Conservation (phyloP, 148 eudicot species). For the Vaccinium corymbosum region DNA sequence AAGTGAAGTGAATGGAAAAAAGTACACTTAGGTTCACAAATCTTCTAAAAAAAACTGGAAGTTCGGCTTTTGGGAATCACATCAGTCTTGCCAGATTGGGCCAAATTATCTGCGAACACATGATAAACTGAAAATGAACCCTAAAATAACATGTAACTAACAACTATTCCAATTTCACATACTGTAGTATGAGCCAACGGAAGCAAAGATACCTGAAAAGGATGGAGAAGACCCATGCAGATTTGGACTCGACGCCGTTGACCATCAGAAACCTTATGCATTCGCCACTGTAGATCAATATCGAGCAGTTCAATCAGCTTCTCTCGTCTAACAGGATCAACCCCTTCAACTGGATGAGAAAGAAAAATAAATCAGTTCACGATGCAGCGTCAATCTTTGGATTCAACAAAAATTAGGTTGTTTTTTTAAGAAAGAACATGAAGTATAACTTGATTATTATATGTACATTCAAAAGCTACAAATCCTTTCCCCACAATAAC, state of each 20-base stretch:
- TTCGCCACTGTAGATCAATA: conserved; percentile 87
- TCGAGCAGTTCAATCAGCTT: conserved; percentile 79
- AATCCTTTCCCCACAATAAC: neutral
- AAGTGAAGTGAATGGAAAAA: neutral
- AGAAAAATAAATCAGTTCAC: conserved; percentile 6
- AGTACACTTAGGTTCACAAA: neutral
- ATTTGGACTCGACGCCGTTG: conserved; percentile 95
- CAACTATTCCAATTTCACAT: neutral
- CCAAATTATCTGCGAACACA: neutral
- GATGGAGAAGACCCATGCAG: conserved; percentile 96
- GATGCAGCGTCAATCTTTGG: neutral
- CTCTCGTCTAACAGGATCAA: conserved; percentile 79
- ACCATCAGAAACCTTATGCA: conserved; percentile 99
- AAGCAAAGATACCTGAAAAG: conserved; percentile 59
- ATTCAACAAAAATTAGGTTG: conserved; percentile 6
- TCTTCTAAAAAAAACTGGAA: neutral
- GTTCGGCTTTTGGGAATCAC: neutral
- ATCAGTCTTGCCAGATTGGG: neutral
- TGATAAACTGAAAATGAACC: neutral
- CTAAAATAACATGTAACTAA: neutral
- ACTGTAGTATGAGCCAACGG: neutral
- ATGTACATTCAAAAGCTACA: neutral
- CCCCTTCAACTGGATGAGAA: conserved; percentile 71
- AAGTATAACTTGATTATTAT: neutral
- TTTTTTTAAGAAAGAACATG: neutral